Percentiles rank a stretch among this genome's conserved stretches.
phyloP scores from a whole-genome alignment of 164 flowering plant species.

The Hamamelis virginiana region DNA sequence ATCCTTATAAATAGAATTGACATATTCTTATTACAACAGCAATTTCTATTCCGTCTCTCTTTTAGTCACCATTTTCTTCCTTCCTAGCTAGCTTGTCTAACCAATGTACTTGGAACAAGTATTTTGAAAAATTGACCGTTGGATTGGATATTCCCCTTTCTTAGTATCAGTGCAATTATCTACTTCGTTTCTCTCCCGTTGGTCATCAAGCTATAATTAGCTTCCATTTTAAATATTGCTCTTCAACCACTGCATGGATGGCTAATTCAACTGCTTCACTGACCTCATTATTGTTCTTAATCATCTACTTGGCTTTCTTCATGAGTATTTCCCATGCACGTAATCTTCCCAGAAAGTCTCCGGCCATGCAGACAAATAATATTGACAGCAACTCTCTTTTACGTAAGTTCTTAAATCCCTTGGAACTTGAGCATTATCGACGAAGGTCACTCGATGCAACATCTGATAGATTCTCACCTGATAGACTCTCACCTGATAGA shows the following conservation, averaged over 20 bases:
- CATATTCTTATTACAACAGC: no score
- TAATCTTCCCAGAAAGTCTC: not conserved
- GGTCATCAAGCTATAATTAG: not conserved
- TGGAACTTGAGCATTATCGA: not conserved
- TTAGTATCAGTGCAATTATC: not conserved
- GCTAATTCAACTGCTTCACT: no score
- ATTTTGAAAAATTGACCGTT: no score
- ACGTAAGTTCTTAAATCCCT: not conserved
- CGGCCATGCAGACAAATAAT: not conserved
- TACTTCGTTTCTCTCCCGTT: not conserved
- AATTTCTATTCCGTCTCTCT: no score
- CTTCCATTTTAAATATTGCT: not conserved
- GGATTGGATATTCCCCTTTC: no score
- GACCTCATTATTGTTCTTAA: not conserved
- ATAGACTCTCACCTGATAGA: conserved; percentile 8
- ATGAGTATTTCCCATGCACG: not conserved
- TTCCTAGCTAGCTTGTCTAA: no score
- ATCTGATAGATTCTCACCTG: no score
- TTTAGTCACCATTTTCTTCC: no score
- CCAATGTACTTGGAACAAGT: no score
- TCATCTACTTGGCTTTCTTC: not conserved
- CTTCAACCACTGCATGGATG: not conserved
- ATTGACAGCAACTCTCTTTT: not conserved
- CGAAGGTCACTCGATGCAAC: not conserved
- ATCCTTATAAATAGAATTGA: not conserved